These are phyloP conservation scores for Nicotiana tomentosiformis DNA, from an alignment of 257 asterid genomes.

Conservation along the genomic window DNA sequence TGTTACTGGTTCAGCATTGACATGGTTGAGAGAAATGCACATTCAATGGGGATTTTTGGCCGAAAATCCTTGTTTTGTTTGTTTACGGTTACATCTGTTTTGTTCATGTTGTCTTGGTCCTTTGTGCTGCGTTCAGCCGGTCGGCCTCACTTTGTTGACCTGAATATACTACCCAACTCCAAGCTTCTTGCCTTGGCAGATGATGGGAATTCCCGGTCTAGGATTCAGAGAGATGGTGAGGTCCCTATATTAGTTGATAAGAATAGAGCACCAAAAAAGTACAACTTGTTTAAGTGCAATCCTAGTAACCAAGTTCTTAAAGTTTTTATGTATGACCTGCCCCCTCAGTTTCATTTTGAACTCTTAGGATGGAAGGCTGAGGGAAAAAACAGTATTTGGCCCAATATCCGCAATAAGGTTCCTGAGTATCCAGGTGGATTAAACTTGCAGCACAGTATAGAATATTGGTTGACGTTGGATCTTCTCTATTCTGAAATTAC, in stretches of 20 bases:
- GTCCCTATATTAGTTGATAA: neutral
- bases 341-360: conserved; percentile 69
- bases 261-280: conserved; percentile 11
- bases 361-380: conserved; percentile 59
- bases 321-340: conserved; percentile 85
- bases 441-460: conserved; percentile 91
- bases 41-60: conserved; percentile 31
- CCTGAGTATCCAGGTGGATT: conserved; percentile 88
- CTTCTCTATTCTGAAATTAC: conserved; percentile 54
- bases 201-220: conserved; percentile 7
- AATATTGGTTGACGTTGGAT: conserved; percentile 83
- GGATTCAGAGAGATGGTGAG: neutral
- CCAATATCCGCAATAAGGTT: conserved; percentile 45
- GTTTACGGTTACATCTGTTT: conserved; percentile 46
- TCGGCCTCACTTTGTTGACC: conserved; percentile 34
- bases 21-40: conserved; percentile 5
- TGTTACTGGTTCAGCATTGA: neutral
- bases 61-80: conserved; percentile 53
- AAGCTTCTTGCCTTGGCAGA: conserved; percentile 23
- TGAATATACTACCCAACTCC: conserved; percentile 40
- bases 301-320: conserved; percentile 40
- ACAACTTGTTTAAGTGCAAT: conserved; percentile 23
- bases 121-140: conserved; percentile 51
- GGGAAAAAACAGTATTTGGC: conserved; percentile 49
- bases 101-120: conserved; percentile 68